phyloP scores from a whole-genome alignment of 805 yeast genomes.

The Deakozyma indianensis region DNA sequence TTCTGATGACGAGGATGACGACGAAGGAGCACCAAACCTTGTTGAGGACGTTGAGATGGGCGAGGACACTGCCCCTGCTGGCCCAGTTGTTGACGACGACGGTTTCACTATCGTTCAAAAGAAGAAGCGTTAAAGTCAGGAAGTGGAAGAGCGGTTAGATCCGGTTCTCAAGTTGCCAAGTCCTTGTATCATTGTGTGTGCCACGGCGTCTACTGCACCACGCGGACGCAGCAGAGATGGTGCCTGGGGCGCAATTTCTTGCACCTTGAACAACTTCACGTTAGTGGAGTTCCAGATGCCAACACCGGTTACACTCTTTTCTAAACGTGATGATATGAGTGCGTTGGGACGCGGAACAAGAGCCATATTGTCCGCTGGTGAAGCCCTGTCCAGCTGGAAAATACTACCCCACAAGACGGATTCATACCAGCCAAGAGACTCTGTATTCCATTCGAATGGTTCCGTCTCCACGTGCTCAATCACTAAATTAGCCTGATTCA shows the following conservation, averaged over 20 bases:
- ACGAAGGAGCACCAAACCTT: conserved; percentile 25
- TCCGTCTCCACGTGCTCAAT: conserved; percentile 28
- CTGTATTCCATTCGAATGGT: conserved; percentile 45
- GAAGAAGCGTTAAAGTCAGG: conserved; percentile 31
- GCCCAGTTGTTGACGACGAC: conserved; percentile 79
- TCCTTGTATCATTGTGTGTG: conserved; percentile 34
- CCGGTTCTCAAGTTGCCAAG: conserved; percentile 10
- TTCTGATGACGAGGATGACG: conserved; percentile 30
- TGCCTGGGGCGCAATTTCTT: conserved; percentile 24
- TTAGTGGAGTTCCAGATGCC: conserved; percentile 42
- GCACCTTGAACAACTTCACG: conserved; percentile 36
- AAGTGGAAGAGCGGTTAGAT: neutral
- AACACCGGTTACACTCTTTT: conserved; percentile 11
- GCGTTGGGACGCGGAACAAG: neutral
- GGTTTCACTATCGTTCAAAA: conserved; percentile 84
- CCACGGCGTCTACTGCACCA: conserved; percentile 34
- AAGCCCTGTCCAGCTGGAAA: conserved; percentile 18
- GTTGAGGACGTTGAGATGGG: conserved; percentile 26
- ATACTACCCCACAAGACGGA: conserved; percentile 49
- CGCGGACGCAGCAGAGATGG: conserved; percentile 27
- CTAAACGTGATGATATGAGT: neutral
- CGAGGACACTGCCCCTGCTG: conserved; percentile 27
- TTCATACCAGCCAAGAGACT: conserved; percentile 64
- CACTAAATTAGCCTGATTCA: conserved; percentile 10
- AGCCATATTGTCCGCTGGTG: neutral